Conservation (phyloP, 176 grass and related monocot genomes). For the Thalia dealbata region DNA sequence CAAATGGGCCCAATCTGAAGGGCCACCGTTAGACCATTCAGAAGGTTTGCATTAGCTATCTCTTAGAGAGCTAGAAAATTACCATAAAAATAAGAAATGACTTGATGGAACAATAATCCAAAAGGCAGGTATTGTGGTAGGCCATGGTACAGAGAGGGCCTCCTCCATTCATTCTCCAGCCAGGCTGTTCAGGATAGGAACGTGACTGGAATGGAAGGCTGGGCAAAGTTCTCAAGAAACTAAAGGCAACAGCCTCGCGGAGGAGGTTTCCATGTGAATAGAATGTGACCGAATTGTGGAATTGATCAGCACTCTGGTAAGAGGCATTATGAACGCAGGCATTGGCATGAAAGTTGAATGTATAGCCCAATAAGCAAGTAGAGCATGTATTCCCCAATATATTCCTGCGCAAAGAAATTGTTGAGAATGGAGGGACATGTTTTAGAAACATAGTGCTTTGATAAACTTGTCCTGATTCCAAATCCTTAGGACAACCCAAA, state of each 20-base stretch:
- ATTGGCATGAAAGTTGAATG: constrained; percentile 59
- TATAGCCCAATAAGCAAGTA: constrained; percentile 77
- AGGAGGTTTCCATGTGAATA: constrained; percentile 55
- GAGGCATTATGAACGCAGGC: constrained; percentile 58
- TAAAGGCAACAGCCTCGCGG: constrained; percentile 50
- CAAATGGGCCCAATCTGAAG: neutral
- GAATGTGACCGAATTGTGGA: constrained; percentile 46
- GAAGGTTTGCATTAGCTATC: constrained; percentile 17
- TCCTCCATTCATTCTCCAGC: constrained; percentile 80
- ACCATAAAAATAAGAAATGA: constrained; percentile 48
- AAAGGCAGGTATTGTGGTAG: constrained; percentile 39
- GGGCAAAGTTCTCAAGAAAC: constrained; percentile 61
- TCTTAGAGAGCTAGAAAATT: constrained; percentile 27
- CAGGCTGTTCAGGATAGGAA: constrained; percentile 51
- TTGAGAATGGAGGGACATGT: constrained; percentile 59
- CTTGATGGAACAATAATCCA: constrained; percentile 61
- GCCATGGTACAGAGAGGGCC: constrained; percentile 49
- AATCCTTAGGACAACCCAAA: constrained; percentile 33
- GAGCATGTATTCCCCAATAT: constrained; percentile 34
- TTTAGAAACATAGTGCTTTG: constrained; percentile 43
- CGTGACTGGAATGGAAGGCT: constrained; percentile 27
- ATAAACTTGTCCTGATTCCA: constrained; percentile 47
- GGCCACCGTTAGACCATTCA: constrained; percentile 2
- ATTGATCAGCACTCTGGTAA: constrained; percentile 42
- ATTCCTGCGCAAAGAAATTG: constrained; percentile 99